Conservation (phyloP, 139 green algal species). For the Desmodesmus armatus region DNA sequence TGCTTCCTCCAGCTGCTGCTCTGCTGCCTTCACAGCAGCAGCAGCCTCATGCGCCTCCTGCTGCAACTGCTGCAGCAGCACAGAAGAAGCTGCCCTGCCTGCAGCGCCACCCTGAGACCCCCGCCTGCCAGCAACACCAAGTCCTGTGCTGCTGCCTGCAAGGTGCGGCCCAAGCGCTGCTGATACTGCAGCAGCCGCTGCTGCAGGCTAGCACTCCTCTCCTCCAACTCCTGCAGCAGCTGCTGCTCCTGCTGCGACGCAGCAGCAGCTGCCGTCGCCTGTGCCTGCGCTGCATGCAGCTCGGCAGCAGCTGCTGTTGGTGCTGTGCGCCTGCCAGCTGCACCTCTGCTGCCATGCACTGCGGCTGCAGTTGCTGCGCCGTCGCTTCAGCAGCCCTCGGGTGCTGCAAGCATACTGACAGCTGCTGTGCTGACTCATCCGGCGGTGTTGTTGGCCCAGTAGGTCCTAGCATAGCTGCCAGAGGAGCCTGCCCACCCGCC, state of each 20-base stretch:
- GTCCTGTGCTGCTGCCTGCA: too few relatives aligned
- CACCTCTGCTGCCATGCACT: neutral
- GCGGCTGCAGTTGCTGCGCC: too few relatives aligned
- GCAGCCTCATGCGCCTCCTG: too few relatives aligned
- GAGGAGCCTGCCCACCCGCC: conserved; percentile 45
- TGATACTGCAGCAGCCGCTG: too few relatives aligned
- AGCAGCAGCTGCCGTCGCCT: neutral
- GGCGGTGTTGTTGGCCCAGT: conserved; percentile 13
- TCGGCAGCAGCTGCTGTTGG: neutral
- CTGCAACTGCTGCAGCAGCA: too few relatives aligned
- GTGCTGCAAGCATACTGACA: neutral
- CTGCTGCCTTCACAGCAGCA: too few relatives aligned
- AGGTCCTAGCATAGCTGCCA: neutral
- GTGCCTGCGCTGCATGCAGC: neutral
- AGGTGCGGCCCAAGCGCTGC: too few relatives aligned
- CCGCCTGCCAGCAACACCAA: too few relatives aligned
- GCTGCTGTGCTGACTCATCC: conserved; percentile 34
- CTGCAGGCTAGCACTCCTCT: neutral
- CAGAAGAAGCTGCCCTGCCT: too few relatives aligned
- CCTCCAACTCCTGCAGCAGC: neutral
- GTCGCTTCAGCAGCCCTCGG: too few relatives aligned
- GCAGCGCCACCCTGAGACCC: too few relatives aligned
- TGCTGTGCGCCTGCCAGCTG: conserved; percentile 1
- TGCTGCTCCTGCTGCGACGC: conserved; percentile 23
- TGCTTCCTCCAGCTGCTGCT: too few relatives aligned